These are phyloP conservation scores for Fusarium chlamydosporum DNA, from an alignment of 2,329 filamentous ascomycete species.

Conservation along the genomic window DNA sequence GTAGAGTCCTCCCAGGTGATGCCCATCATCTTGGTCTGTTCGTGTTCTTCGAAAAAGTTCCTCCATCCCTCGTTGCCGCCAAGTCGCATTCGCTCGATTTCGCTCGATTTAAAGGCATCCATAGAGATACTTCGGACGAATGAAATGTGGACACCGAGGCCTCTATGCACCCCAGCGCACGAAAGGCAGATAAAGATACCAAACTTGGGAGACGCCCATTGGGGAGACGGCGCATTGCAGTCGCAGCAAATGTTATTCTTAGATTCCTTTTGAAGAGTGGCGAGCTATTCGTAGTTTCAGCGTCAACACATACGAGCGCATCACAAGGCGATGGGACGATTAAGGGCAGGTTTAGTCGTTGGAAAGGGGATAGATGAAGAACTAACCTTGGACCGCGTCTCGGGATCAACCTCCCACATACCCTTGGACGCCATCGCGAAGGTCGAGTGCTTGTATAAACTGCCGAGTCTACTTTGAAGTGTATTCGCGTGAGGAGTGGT, in stretches of 20 bases:
- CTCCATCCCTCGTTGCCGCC: slow-evolving; percentile 93
- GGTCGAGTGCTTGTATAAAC: slow-evolving; percentile 8
- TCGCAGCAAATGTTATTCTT: slow-evolving; percentile 94
- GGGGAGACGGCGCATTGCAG: slow-evolving; percentile 93
- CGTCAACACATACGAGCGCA: slow-evolving; percentile 33
- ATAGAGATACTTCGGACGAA: slow-evolving; percentile 98
- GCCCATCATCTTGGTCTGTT: slow-evolving; percentile 75
- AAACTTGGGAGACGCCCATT: slow-evolving; percentile 98
- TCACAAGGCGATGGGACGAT: slow-evolving; percentile 6
- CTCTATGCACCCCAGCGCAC: slow-evolving; percentile 94
- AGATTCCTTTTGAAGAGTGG: slow-evolving; percentile 89
- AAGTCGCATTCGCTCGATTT: slow-evolving; percentile 93
- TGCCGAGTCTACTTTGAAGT: slow-evolving; percentile 1
- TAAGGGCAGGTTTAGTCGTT: slow-evolving; percentile 13
- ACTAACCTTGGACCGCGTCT: slow-evolving; percentile 91
- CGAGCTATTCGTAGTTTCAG: slow-evolving; percentile 70
- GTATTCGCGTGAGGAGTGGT: slow-evolving; percentile 14
- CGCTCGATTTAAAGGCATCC: slow-evolving; percentile 95
- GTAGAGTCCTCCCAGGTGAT: slow-evolving; percentile 87
- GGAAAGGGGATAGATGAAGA: slow-evolving; percentile 20
- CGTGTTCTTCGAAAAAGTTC: slow-evolving; percentile 84
- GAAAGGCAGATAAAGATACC: slow-evolving; percentile 98
- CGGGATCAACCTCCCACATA: slow-evolving; percentile 99
- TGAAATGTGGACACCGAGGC: slow-evolving; percentile 96
- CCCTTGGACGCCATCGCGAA: slow-evolving; percentile 74